phyloP scores from a whole-genome alignment of 148 eudicot species.

The Amaranthus palmeri region DNA sequence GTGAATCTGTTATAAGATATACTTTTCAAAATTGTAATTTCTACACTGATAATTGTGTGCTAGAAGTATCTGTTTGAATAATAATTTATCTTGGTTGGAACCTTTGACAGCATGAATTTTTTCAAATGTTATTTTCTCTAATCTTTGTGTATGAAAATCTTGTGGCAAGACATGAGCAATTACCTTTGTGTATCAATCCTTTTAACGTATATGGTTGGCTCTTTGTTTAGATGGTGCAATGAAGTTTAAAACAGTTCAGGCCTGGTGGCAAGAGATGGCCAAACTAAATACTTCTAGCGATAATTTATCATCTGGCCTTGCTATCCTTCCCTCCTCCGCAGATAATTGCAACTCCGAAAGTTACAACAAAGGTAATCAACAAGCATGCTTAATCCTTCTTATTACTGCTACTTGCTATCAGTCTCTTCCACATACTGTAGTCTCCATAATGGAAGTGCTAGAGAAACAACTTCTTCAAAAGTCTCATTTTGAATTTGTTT shows the following conservation, averaged over 20 bases:
- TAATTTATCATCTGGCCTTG: constrained; percentile 26
- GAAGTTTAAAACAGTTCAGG: constrained; percentile 69
- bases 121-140: constrained; percentile 5
- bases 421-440: background rate
- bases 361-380: constrained; percentile 35
- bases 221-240: constrained; percentile 39
- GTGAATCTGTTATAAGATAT: background rate
- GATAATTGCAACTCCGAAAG: constrained; percentile 30
- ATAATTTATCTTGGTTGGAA: constrained; percentile 1
- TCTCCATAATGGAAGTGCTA: background rate
- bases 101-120: background rate
- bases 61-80: background rate
- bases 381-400: background rate
- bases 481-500: background rate
- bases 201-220: constrained; percentile 4
- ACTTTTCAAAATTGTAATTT: background rate
- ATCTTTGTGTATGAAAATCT: background rate
- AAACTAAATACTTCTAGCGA: constrained; percentile 35
- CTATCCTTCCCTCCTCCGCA: constrained; percentile 26
- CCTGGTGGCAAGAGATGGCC: constrained; percentile 96
- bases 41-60: background rate
- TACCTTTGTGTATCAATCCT: background rate
- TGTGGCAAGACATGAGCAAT: background rate
- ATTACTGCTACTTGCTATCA: background rate
- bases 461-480: background rate